Evolutionary conservation across 1,139 yeast genomes (phyloP).

Genomic region (Waltiozyma sp.): DNA sequence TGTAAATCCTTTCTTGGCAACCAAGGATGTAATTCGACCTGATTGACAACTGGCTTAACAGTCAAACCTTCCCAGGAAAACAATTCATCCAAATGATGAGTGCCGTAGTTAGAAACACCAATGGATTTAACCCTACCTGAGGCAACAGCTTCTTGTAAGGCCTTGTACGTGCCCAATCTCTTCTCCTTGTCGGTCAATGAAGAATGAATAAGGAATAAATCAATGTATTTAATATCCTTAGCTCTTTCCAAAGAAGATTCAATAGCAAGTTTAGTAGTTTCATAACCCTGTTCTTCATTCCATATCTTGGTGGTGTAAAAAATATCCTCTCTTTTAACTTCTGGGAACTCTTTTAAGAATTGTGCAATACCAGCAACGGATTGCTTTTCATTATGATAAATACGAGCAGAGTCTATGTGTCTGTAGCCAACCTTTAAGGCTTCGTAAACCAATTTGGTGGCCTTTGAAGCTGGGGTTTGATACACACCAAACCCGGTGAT

Average conservation of each 20-base stretch:
- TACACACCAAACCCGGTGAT: slow-evolving; percentile 11
- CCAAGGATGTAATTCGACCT: slow-evolving; percentile 43
- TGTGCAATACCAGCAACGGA: slow-evolving; percentile 9
- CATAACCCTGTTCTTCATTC: slow-evolving; percentile 6
- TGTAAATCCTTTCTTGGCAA: slow-evolving; percentile 28
- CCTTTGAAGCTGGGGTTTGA: slow-evolving; percentile 4
- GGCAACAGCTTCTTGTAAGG: slow-evolving; percentile 9
- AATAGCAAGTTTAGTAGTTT: slow-evolving; percentile 6
- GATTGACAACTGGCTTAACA: slow-evolving; percentile 26
- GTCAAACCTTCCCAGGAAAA: slow-evolving; percentile 9
- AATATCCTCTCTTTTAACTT: slow-evolving; percentile 8
- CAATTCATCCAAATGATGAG: slow-evolving; percentile 8
- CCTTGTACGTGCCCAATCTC: slow-evolving; percentile 8
- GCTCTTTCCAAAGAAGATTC: slow-evolving; percentile 6
- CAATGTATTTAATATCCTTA: slow-evolving; percentile 9
- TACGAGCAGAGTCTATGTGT: slow-evolving; percentile 12
- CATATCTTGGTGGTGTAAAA: slow-evolving; percentile 11
- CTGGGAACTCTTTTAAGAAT: slow-evolving; percentile 6
- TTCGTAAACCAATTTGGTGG: slow-evolving; percentile 4
- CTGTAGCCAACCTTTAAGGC: slow-evolving; percentile 17
- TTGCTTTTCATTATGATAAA: slow-evolving; percentile 7
- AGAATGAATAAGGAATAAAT: slow-evolving; percentile 11
- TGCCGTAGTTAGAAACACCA: slow-evolving; percentile 14
- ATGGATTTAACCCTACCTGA: slow-evolving; percentile 10
- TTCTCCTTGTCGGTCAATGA: slow-evolving; percentile 2